Percentiles rank a stretch among this genome's conserved stretches.
phyloP scores from a whole-genome alignment of 495 filamentous ascomycete genomes.

The Jackrogersella multiformis region DNA sequence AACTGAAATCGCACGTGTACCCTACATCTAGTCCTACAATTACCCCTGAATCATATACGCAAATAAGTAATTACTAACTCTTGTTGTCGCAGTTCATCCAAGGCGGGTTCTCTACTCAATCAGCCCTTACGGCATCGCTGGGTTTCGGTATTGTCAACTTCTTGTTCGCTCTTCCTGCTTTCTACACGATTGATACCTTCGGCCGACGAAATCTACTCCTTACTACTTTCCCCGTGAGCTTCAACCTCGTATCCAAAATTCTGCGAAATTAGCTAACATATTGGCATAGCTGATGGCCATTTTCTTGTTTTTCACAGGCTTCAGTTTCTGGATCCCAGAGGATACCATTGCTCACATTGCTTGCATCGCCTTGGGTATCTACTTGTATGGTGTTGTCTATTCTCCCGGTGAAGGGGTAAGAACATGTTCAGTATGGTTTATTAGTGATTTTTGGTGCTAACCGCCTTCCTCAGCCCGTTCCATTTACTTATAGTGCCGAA shows the following conservation, averaged over 20 bases:
- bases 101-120: constrained; percentile 63
- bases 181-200: constrained; percentile 85
- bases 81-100: too few relatives aligned
- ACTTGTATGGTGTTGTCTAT: constrained; percentile 79
- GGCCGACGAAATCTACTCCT: constrained; percentile 83
- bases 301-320: constrained; percentile 80
- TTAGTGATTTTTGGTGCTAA: not conserved
- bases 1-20: too few relatives aligned
- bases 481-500: constrained; percentile 86
- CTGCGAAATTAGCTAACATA: constrained; percentile 1
- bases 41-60: too few relatives aligned
- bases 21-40: too few relatives aligned
- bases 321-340: constrained; percentile 77
- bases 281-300: constrained; percentile 66
- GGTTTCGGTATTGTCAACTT: constrained; percentile 84
- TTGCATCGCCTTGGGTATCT: constrained; percentile 74
- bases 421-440: not conserved
- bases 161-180: constrained; percentile 78
- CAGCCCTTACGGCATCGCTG: constrained; percentile 72
- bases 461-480: constrained; percentile 64
- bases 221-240: constrained; percentile 71
- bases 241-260: not conserved
- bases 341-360: constrained; percentile 53
- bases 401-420: constrained; percentile 74
- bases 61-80: too few relatives aligned